A percentile compares a stretch with the other conserved stretches of the same genome.
These are phyloP conservation scores for Biancaea sappan DNA, from an alignment of 306 rosid species.

Conservation along the genomic window DNA sequence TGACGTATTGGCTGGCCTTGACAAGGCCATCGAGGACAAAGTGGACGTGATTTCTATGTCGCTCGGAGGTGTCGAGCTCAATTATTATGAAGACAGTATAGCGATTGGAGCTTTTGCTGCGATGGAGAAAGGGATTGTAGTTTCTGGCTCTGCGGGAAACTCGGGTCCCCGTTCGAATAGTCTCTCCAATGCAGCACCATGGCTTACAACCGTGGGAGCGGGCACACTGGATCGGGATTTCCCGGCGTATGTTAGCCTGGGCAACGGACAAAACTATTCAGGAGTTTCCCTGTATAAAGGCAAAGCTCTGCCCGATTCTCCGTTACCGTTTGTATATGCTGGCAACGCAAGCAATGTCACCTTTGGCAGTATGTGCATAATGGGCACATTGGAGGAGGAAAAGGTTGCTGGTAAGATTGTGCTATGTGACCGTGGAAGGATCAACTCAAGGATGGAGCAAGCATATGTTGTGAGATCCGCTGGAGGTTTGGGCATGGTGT, in stretches of 20 bases:
- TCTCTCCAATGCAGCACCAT: constrained; percentile 74
- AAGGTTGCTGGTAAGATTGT: constrained; percentile 74
- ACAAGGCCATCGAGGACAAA: constrained; percentile 70
- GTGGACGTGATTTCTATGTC: constrained; percentile 75
- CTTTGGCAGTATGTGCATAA: constrained; percentile 47
- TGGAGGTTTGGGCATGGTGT: constrained; percentile 80
- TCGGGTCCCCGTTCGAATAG: constrained; percentile 51
- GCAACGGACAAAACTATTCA: constrained; percentile 62
- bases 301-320: constrained; percentile 22
- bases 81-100: constrained; percentile 52
- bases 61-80: constrained; percentile 61
- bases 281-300: constrained; percentile 68
- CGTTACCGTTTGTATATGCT: constrained; percentile 54
- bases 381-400: constrained; percentile 49
- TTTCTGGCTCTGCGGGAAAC: constrained; percentile 79
- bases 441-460: constrained; percentile 56
- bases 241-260: constrained; percentile 61
- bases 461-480: constrained; percentile 63
- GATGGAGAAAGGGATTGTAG: constrained; percentile 74
- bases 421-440: constrained; percentile 67
- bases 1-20: constrained; percentile 71
- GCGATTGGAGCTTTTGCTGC: constrained; percentile 81
- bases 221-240: constrained; percentile 92
- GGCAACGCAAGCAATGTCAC: constrained; percentile 49
- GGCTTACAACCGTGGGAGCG: constrained; percentile 90